Base-by-base conservation (phyloP, 345 rosid species). In the Citropsis articulata region DNA sequence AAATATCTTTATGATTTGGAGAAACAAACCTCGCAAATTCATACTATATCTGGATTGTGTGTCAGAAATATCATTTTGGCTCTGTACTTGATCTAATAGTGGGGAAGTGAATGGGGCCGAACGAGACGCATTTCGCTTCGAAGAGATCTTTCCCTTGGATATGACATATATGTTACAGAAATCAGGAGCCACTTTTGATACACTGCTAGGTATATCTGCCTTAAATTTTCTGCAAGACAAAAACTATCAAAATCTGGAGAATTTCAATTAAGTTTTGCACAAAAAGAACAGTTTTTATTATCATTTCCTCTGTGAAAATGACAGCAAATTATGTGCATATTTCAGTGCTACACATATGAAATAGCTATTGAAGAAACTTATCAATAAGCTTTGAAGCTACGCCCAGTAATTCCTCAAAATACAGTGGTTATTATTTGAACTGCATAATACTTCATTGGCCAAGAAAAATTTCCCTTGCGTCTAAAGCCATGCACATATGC, bases 161-260 rank as follows among this genome's bases (percentile, higher is more conserved):
- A 94, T 86, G 74, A 92, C 87, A 74, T 88, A 94, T 24, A 94
- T 94, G 4, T 80, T 91, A 80, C 98, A 96, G 84, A 96, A 96
- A 81, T 90, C 99, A 1, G 98, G 97, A 71, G 89, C 91, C 24
- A 80, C 85, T 83, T 91, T 96, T 0, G 87, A 78, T 27, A 90
- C 91, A 75, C 80, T 31, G 85, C 86, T 89, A 0, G 98, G 90
- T 36, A 88, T 71, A 80, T 90, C 94, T 9, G 90, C 75, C 89
- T 84, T 96, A 81, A 96, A 92, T 82, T 84, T 89, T 69, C 98
- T 93, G 88, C 63, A 66, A 30, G 9, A 71, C 50, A 77, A 40
- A 21, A 22, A 57, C 62, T 24, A 75, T 6, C 22, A 27, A 16
- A 25, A 6, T 3, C 18, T 14, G 48, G 5, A 25, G 50, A 24